Base-by-base conservation (phyloP, 257 asterid genomes). In the Voacanga thouarsii region DNA sequence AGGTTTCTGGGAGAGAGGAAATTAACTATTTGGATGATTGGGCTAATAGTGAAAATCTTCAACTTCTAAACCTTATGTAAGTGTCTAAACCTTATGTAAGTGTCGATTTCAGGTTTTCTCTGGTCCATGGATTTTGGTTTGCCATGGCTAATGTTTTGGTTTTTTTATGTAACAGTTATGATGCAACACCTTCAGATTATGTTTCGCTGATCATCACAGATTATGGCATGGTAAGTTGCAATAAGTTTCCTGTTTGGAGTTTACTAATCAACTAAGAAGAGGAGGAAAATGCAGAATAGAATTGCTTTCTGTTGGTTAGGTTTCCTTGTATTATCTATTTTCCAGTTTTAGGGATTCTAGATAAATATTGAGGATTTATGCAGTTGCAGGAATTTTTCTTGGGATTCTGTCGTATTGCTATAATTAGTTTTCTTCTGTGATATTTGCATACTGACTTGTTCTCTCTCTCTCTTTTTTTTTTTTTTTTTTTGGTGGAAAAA, bases 151-250 rank as follows among this genome's bases (percentile, higher is more conserved):
- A 77, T 73, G 63, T 49, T 80, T 66, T 82, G 45, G 75, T 69
- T 73, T 81, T 72, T 70, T 60, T 56, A 79, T 79, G 72, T 79
- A 45, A 83, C 92, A 90, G 98, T 63, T 94, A 94, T 16, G 98
- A 94, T 80, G 95, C 87, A 71, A 94, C 97, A 16, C 97, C 98
- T 51, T 84, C 97, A 51, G 97, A 92, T 80, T 94, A 89, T 86
- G 86, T 94, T 55, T 94, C 97, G 57, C 80, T 90, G 97, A 89
- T 94, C 75, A 89, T 94, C 82, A 88, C 96, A 14, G 98, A 94
- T 83, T 90, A 89, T 83, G 98, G 98, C 86, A 89, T 90, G 98
- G 97, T 94, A 85, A 84, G 98, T 83, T 69, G 41, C 70, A 72
- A 33, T 51, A 55, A 47, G 28, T 64, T 33, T 76, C 59, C 69